Percentiles rank a stretch among this genome's conserved stretches.
Evolutionary conservation across 2,329 filamentous ascomycete species (phyloP).

Genomic region (Fusarium falciforme): DNA sequence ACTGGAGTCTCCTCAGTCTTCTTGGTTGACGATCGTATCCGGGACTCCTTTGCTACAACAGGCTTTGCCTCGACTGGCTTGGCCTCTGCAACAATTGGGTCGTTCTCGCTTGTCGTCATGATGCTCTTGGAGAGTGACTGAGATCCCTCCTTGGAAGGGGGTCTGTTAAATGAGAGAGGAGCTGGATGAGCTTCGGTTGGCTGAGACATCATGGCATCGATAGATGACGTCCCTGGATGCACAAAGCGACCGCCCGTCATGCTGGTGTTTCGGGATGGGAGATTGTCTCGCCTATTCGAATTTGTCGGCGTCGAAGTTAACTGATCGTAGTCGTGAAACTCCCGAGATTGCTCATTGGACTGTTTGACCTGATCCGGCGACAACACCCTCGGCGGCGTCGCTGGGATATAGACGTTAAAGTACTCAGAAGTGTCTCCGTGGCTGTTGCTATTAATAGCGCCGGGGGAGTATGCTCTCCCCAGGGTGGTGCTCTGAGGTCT

Average conservation of each 20-base stretch:
- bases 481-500: conserved; percentile 3
- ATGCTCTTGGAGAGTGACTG: conserved; percentile 37
- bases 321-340: conserved; percentile 21
- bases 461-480: conserved; percentile 3
- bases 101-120: conserved; percentile 31
- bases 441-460: conserved; percentile 23
- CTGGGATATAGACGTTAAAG: conserved; percentile 30
- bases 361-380: conserved; percentile 37
- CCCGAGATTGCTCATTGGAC: conserved; percentile 32
- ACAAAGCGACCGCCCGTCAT: conserved; percentile 37
- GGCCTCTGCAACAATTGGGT: conserved; percentile 28
- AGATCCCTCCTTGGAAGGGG: conserved; percentile 17
- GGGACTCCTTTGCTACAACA: conserved; percentile 24
- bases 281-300: conserved; percentile 3
- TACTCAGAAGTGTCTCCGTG: conserved; percentile 34
- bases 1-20: conserved; percentile 17
- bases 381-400: conserved; percentile 37
- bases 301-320: background rate
- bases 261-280: conserved; percentile 44
- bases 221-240: conserved; percentile 36
- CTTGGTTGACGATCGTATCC: conserved; percentile 20
- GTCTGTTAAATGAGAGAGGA: conserved; percentile 13
- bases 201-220: conserved; percentile 44
- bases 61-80: conserved; percentile 14
- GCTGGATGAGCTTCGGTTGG: conserved; percentile 3